Base-by-base conservation (phyloP, 1,284 basidiomycete species). In the Inonotus hispidus region DNA sequence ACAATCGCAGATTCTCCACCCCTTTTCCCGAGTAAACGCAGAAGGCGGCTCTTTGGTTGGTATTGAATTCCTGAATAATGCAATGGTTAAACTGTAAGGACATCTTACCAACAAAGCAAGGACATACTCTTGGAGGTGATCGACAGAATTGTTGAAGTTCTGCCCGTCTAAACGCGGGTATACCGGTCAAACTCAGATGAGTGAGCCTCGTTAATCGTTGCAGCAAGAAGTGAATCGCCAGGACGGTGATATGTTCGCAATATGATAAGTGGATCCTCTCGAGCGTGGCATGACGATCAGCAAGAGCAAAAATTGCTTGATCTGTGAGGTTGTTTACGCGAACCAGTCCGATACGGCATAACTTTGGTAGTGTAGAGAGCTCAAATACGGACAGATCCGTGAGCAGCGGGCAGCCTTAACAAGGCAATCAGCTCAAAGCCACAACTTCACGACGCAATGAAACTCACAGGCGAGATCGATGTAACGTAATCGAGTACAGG, bases 181-280 rank as follows among this genome's bases (percentile, higher is more conserved):
- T 90, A n/a, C 96, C 97, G 11, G 97, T 98, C 66, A 99, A 76
- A 72, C 93, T 97, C 52, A 99, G 80, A 74, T 99, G 97, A 2
- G 93, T 98, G 39, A 99, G 78, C 65, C 93, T 91, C 66, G 86
- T 84, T 19, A 99, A 81, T 68, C 90, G 86, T 71, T 93, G 89
- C 53, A 99, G 81, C 41, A 99, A 82, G 74, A 90, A 93, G 68
- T 96, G 92, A 56, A 99, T 85, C 13, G 95, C 95, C 72, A 89
- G 84, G 64, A 98, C 92, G 3, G 90, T 87, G 63, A 99, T 90
- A 68, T 97, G 93, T 70, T 98, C 93, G 74, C 97, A 99, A 72
- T 98, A 99, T 1, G 94, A 97, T 25, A 99, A 79, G 72, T 99
- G 97, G 35, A 99, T 93, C 38, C 97, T 87, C 71, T 99, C 97